A percentile compares a stretch with the other conserved stretches of the same genome.
Conservation (phyloP, 108 stramenopile genomes). For the Stephanodiscus triporus region DNA sequence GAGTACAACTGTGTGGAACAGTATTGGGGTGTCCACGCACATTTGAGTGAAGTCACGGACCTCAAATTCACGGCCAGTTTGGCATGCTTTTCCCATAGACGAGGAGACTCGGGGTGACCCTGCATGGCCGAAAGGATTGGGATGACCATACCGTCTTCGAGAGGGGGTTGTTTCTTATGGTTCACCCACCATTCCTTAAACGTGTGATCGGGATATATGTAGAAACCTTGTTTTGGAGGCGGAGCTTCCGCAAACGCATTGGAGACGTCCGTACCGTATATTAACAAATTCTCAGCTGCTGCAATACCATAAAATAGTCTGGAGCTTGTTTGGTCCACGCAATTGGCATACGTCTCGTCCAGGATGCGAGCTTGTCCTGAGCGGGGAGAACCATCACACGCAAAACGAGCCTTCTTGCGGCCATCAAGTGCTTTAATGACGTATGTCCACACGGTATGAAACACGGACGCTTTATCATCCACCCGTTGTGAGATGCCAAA, state of each 20-base stretch:
- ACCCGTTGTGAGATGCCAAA: neutral
- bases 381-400: neutral
- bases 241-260: slow-evolving; percentile 20
- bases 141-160: neutral
- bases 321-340: slow-evolving; percentile 1
- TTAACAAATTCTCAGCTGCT: neutral
- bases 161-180: neutral
- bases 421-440: slow-evolving; percentile 1
- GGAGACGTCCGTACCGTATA: slow-evolving; percentile 5
- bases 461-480: neutral
- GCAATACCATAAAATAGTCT: neutral
- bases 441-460: slow-evolving; percentile 14
- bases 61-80: too few species aligned
- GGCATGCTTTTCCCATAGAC: slow-evolving; percentile 20
- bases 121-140: slow-evolving; percentile 10
- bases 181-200: neutral
- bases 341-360: neutral
- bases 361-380: neutral
- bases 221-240: neutral
- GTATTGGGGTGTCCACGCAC: too few species aligned
- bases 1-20: too few species aligned
- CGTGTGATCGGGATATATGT: neutral
- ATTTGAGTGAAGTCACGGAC: too few species aligned
- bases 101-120: slow-evolving; percentile 21
- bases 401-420: slow-evolving; percentile 12